phyloP scores from a whole-genome alignment of 768 basidiomycete genomes.

The Phlebiopsis gigantea region DNA sequence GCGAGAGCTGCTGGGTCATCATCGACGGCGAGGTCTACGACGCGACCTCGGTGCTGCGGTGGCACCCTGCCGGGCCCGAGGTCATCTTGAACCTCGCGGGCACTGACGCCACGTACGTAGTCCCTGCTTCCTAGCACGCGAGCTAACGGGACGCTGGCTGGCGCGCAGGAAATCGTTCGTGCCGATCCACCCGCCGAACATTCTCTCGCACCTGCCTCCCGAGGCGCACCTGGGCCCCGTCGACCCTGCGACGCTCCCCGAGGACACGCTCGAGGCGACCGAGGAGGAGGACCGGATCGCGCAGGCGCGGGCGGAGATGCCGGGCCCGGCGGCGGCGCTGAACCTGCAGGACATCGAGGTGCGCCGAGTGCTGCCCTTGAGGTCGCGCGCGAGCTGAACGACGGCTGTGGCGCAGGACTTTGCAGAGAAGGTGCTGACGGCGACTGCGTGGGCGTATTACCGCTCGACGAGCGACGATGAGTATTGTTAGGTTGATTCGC shows the following conservation, averaged over 20 bases:
- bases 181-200: slow-evolving; percentile 14
- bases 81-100: slow-evolving; percentile 89
- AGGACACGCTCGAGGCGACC: slow-evolving; percentile 14
- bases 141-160: neutral
- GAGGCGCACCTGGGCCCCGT: slow-evolving; percentile 24
- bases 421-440: slow-evolving; percentile 22
- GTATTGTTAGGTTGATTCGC: slow-evolving; percentile 13
- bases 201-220: slow-evolving; percentile 19
- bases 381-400: neutral
- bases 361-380: neutral
- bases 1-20: slow-evolving; percentile 72
- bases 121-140: neutral
- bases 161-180: slow-evolving; percentile 16
- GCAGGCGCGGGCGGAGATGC: slow-evolving; percentile 19
- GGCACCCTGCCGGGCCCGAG: slow-evolving; percentile 60
- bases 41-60: slow-evolving; percentile 11
- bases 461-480: slow-evolving; percentile 25
- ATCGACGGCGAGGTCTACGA: slow-evolving; percentile 47
- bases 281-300: slow-evolving; percentile 26
- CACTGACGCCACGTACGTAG: slow-evolving; percentile 76
- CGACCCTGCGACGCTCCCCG: slow-evolving; percentile 22
- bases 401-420: slow-evolving; percentile 11
- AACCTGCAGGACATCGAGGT: slow-evolving; percentile 27
- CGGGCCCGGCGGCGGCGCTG: slow-evolving; percentile 21
- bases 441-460: slow-evolving; percentile 28